Conservation (phyloP, 331 rosid genomes). For the Malus hybrid region DNA sequence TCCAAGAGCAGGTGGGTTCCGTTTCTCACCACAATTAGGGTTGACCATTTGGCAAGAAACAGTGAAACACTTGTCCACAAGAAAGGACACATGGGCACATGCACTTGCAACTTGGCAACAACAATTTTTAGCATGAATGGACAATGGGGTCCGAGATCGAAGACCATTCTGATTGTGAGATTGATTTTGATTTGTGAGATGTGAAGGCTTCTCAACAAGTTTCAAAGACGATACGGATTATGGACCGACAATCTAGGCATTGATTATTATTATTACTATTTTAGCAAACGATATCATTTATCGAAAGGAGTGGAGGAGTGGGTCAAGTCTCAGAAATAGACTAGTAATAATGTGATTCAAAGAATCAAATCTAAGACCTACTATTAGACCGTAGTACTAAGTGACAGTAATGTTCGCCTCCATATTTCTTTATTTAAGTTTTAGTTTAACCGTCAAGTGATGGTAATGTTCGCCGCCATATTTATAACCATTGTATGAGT, state of each 20-base stretch:
- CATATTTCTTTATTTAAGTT: no score
- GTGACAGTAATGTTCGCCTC: no score
- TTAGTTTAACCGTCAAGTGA: no score
- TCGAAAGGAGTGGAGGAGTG: fast-evolving
- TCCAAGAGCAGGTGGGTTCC: neutral
- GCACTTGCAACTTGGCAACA: no score
- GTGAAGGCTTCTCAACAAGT: neutral
- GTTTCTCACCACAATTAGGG: neutral
- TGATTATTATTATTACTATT: neutral
- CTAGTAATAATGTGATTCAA: no score
- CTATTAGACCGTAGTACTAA: no score
- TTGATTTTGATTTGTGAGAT: neutral
- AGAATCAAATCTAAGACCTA: no score
- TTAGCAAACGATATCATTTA: no score
- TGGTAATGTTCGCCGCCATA: no score
- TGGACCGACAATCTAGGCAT: neutral
- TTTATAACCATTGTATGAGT: no score
- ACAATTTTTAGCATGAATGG: neutral
- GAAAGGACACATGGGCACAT: neutral
- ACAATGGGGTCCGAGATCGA: neutral
- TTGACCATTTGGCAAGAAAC: neutral
- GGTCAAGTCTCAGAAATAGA: no score
- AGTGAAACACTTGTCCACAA: neutral
- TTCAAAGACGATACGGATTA: neutral
- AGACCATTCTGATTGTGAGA: neutral